These are phyloP conservation scores for Candida yuanshanica DNA, from an alignment of 805 yeast species.

Conservation along the genomic window DNA sequence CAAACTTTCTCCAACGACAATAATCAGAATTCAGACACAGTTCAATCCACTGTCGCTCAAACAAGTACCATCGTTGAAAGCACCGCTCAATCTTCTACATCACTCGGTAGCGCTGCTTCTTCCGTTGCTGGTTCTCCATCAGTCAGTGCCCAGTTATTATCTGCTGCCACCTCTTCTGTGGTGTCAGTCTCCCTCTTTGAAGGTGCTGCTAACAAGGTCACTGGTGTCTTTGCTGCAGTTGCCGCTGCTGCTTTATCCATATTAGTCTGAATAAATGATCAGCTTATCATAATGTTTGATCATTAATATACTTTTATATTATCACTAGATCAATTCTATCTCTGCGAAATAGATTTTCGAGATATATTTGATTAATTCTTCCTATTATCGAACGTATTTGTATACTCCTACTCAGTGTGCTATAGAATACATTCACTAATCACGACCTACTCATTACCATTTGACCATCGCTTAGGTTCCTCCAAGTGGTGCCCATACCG, in stretches of 20 bases:
- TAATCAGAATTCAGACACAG: constrained; percentile 3
- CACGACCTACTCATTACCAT: no score
- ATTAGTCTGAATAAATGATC: constrained; percentile 15
- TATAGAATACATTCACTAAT: no score
- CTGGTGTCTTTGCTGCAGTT: constrained; percentile 17
- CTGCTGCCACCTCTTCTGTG: constrained; percentile 5
- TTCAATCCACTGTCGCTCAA: constrained; percentile 4
- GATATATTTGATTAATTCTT: no score
- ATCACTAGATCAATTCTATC: no score
- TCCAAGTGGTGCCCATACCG: no score
- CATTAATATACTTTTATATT: no score
- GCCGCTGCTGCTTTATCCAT: constrained; percentile 14
- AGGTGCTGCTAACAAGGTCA: constrained; percentile 19
- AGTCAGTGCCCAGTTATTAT: constrained; percentile 6
- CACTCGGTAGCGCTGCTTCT: constrained; percentile 5
- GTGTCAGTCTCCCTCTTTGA: constrained; percentile 13
- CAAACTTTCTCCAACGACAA: no score
- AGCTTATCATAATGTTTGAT: no score
- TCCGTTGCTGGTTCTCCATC: constrained; percentile 6
- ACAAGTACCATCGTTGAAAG: constrained; percentile 3
- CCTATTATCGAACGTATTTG: no score
- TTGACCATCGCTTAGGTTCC: no score
- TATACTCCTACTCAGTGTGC: no score
- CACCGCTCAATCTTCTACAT: constrained; percentile 5
- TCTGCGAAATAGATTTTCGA: no score